Evolutionary conservation across 352 stramenopile genomes (phyloP), one percentile per base, ranked within the genome.

Genomic region (Globisporangium mamillatum): DNA sequence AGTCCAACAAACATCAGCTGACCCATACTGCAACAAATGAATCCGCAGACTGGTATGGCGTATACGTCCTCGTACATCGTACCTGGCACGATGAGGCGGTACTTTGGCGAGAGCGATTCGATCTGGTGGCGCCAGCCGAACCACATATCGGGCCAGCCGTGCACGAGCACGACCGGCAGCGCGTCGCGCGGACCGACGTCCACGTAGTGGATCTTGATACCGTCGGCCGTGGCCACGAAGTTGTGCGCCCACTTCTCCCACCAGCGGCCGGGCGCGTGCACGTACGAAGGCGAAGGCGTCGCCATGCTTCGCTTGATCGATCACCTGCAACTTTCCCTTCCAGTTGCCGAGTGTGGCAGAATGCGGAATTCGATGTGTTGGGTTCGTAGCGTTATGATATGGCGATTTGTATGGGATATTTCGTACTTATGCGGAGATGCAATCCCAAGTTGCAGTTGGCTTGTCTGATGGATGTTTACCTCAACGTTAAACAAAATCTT

Each of bases 121-220:
- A 91, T 90, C 65, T 91, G 83, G 70, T 84, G 75, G 72, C 80
- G 76, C 82, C 85, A 91, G 9, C 81, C 81, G 55, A 89, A 91
- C 82, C 82, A 93, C 46, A 93, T 70, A 65, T 93, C 85, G 10
- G 85, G 85, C 79, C 81, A 93, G 1, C 83, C 85, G 63, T 93
- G 86, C 54, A 93, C 76, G 66, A 92, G 72, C 48, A 93, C 77
- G 8, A 91, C 68, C 1, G 82, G 75, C 46, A 86, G 65, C 22
- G 48, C 81, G 55, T 91, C 74, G 24, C 61, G 63, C 32, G 76
- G 82, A 22, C 81, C 81, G 1, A 81, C 82, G 46, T 90, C 78
- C 54, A 91, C 76, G 54, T 83, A 93, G 63, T 90, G 83, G 3
- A 93, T 20, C 3, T 62, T 70, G 32, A 89, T 71, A 5, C 71